These are phyloP conservation scores for Trichoderma oligosporum DNA, from an alignment of 2,329 filamentous ascomycete genomes.

Conservation along the genomic window DNA sequence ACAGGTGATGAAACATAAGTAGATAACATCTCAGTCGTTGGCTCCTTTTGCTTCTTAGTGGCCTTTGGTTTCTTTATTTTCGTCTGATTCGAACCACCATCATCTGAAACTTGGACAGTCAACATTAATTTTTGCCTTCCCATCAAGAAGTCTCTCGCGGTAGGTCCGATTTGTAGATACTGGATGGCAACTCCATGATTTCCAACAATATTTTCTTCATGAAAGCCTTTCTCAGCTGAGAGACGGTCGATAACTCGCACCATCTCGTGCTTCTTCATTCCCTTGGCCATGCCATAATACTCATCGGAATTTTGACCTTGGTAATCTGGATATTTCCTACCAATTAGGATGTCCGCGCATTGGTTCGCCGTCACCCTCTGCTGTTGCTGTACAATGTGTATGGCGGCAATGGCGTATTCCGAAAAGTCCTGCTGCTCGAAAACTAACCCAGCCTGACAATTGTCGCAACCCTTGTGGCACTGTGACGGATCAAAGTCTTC, in stretches of 20 bases:
- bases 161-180: constrained; percentile 57
- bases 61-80: constrained; percentile 36
- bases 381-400: constrained; percentile 63
- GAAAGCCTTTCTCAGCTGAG: constrained; percentile 67
- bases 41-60: constrained; percentile 34
- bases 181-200: constrained; percentile 64
- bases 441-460: constrained; percentile 69
- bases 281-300: constrained; percentile 65
- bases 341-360: constrained; percentile 80
- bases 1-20: constrained; percentile 54
- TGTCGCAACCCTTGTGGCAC: constrained; percentile 79
- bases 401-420: constrained; percentile 64
- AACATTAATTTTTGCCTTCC: constrained; percentile 46
- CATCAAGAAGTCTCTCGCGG: constrained; percentile 41
- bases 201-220: constrained; percentile 58
- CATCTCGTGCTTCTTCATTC: constrained; percentile 69
- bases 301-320: constrained; percentile 51
- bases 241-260: constrained; percentile 81
- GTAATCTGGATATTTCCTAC: constrained; percentile 59
- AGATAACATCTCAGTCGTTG: constrained; percentile 40
- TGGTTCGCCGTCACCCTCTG: constrained; percentile 67
- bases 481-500: constrained; percentile 71
- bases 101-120: constrained; percentile 38
- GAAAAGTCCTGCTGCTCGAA: constrained; percentile 78
- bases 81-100: constrained; percentile 29